Base-by-base conservation (phyloP, 108 stramenopile genomes). In the Conticribra weissflogii region DNA sequence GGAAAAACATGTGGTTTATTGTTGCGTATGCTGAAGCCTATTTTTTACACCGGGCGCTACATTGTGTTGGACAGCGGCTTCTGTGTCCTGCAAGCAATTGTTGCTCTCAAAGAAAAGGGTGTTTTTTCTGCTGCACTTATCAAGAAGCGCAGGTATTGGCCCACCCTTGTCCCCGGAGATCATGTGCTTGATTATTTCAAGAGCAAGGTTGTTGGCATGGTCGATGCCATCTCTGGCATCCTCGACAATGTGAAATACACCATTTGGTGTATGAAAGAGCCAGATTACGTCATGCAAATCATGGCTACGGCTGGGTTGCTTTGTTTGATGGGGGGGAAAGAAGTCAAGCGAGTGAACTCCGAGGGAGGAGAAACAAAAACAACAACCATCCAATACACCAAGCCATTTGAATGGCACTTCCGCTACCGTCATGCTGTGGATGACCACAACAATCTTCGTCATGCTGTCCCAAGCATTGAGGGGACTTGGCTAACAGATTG, bases 41-140 rank as follows among this genome's bases (percentile, higher is more conserved):
- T 70, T 1, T 69, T 25, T 22, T 18, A 33, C 28, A 68, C 56
- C 12, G 72, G 72, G 3, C 49, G 45, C 18, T 36, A 64, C 1
- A 64, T 79, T 28, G 22, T 79, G 2, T 44, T 79, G 17, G 74
- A 81, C 54, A 62, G 57, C 50, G 74, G 80, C 15, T 81, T 74
- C 23, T 81, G 79, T 69, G 66, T 81, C 2, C 32, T 63, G n/a
- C 62, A 71, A 48, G 79, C 44, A 22, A 50, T 81, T 33, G 51
- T 63, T 23, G 68, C 67, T 28, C 50, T 74, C 50, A 41, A 41
- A 12, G 12, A 41, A 12, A 70, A 47, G 33, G 79, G 79, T 29
- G 61, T 81, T 12, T 74, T 63, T 63, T 67, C 68, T 16, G 33
- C 23, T 14, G 24, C 61, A 1, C 41, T 63, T 1, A 63, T 50